Evolutionary conservation across 2,329 filamentous ascomycete species (phyloP).

Genomic region (Helicocarpus griseus): DNA sequence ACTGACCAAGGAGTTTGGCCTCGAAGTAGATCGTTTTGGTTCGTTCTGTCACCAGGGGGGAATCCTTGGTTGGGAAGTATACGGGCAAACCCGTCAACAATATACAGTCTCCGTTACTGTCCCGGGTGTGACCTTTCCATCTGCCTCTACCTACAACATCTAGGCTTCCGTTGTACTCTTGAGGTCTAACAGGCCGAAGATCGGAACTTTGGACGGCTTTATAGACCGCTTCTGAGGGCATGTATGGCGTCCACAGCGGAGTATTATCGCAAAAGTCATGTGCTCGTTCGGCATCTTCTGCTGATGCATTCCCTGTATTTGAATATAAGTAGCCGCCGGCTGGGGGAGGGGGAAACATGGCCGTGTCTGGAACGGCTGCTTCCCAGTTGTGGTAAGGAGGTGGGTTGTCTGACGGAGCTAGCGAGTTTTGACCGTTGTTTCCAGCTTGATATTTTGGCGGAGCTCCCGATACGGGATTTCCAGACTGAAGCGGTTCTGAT

Average conservation of each 20-base stretch:
- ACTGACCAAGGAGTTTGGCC: constrained; percentile 40
- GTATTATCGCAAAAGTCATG: constrained; percentile 45
- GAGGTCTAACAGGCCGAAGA: constrained; percentile 36
- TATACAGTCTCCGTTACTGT: constrained; percentile 40
- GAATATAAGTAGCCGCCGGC: constrained; percentile 44
- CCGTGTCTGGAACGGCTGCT: constrained; percentile 46
- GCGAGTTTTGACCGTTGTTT: neutral
- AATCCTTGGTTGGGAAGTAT: constrained; percentile 44
- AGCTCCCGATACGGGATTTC: constrained; percentile 11
- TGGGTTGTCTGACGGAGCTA: constrained; percentile 26
- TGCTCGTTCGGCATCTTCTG: constrained; percentile 46
- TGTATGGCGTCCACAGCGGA: constrained; percentile 42
- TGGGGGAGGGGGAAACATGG: constrained; percentile 51
- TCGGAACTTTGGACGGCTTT: constrained; percentile 34
- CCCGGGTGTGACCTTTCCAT: constrained; percentile 38
- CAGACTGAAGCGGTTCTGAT: constrained; percentile 10
- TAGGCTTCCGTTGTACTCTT: constrained; percentile 33
- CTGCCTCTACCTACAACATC: constrained; percentile 24
- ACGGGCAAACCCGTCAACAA: constrained; percentile 47
- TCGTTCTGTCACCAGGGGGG: constrained; percentile 37
- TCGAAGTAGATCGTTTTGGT: constrained; percentile 52
- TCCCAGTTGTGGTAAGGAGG: constrained; percentile 56
- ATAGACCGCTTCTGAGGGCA: constrained; percentile 34
- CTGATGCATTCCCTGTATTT: constrained; percentile 48
- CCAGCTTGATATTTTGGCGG: constrained; percentile 4